Percentiles rank a stretch among this genome's conserved stretches.
phyloP scores from a whole-genome alignment of 2,329 filamentous ascomycete species.

The Fusarium avenaceum region DNA sequence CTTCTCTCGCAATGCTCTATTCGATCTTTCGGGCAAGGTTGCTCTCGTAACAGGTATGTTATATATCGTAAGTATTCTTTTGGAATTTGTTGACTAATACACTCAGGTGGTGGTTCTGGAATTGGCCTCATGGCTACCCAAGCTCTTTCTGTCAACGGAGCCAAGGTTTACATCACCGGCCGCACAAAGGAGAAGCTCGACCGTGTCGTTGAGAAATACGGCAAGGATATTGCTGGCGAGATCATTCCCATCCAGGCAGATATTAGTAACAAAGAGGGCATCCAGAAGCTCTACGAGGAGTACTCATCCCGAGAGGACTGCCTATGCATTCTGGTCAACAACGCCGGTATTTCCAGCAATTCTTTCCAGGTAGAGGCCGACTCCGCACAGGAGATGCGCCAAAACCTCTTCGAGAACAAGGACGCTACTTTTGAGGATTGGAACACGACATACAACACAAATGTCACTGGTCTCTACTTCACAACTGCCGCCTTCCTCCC shows the following conservation, averaged over 20 bases:
- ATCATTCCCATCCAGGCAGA: constrained; percentile 73
- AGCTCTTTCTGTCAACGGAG: constrained; percentile 75
- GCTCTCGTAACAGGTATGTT: constrained; percentile 61
- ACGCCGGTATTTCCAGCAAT: constrained; percentile 72
- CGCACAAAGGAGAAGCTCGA: constrained; percentile 74
- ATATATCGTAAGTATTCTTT: background rate
- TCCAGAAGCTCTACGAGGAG: constrained; percentile 69
- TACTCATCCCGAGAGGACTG: constrained; percentile 67
- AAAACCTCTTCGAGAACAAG: constrained; percentile 77
- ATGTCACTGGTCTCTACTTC: constrained; percentile 79
- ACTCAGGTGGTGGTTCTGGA: constrained; percentile 67
- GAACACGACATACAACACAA: constrained; percentile 79
- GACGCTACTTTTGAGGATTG: constrained; percentile 73
- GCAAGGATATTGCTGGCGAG: constrained; percentile 65
- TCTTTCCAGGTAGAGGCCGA: constrained; percentile 68
- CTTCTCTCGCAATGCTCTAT: constrained; percentile 57
- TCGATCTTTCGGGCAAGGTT: constrained; percentile 59
- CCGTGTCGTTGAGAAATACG: constrained; percentile 69
- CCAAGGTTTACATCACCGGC: constrained; percentile 78
- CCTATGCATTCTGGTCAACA: constrained; percentile 77
- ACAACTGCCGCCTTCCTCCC: constrained; percentile 73
- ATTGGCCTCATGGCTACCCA: constrained; percentile 79
- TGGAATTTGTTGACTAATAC: background rate
- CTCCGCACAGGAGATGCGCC: constrained; percentile 64
- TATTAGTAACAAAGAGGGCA: constrained; percentile 72